These are phyloP conservation scores for Starmerella powellii DNA, from an alignment of 805 yeast genomes.

Conservation along the genomic window DNA sequence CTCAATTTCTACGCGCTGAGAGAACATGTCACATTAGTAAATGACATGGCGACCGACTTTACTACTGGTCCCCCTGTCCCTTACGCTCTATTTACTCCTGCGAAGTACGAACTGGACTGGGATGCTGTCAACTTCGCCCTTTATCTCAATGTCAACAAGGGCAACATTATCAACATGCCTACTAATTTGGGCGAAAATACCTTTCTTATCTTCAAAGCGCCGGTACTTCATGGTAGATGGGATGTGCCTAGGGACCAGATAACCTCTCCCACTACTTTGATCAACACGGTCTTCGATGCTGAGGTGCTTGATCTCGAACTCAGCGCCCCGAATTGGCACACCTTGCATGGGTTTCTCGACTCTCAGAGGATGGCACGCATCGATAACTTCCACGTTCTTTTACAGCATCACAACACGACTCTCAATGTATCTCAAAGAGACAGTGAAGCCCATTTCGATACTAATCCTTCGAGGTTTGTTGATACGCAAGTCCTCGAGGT, in stretches of 20 bases:
- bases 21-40: slow-evolving; percentile 64
- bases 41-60: slow-evolving; percentile 69
- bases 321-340: slow-evolving; percentile 88
- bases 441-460: slow-evolving; percentile 24
- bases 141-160: slow-evolving; percentile 70
- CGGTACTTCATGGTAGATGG: slow-evolving; percentile 36
- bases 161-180: slow-evolving; percentile 80
- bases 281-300: slow-evolving; percentile 28
- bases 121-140: slow-evolving; percentile 43
- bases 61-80: slow-evolving; percentile 50
- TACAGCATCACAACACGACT: slow-evolving; percentile 51
- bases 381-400: slow-evolving; percentile 45
- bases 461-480: slow-evolving; percentile 31
- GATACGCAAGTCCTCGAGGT: slow-evolving; percentile 60
- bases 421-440: slow-evolving; percentile 31
- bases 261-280: slow-evolving; percentile 21
- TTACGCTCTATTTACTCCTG: slow-evolving; percentile 69
- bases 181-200: slow-evolving; percentile 71
- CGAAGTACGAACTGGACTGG: slow-evolving; percentile 52
- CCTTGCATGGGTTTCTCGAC: slow-evolving; percentile 57
- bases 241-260: slow-evolving; percentile 45
- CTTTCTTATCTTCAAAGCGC: slow-evolving; percentile 63
- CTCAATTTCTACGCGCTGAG: slow-evolving; percentile 55
- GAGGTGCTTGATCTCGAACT: slow-evolving; percentile 50
- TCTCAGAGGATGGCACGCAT: slow-evolving; percentile 56